Conservation (phyloP, 148 eudicot genomes). For the Vaccinium macrocarpon region DNA sequence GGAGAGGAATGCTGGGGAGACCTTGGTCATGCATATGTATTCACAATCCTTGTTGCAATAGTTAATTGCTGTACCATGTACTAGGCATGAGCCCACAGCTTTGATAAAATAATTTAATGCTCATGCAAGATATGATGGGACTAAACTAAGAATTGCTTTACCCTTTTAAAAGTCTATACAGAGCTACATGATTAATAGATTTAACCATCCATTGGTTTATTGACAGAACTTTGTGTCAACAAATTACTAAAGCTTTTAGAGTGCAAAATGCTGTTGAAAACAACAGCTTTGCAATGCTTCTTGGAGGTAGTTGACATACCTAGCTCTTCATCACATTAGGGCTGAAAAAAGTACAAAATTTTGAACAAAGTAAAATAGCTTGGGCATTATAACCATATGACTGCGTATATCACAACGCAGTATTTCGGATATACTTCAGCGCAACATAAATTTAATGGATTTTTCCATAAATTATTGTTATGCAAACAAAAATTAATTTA, state of each 20-base stretch:
- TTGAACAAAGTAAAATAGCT: not conserved
- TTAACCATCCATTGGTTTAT: not conserved
- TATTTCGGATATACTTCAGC: not conserved
- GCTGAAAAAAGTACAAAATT: not conserved
- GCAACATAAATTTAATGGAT: not conserved
- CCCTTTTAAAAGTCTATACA: not conserved
- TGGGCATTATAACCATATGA: not conserved
- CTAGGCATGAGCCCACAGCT: not conserved
- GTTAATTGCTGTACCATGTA: not conserved
- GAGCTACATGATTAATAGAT: not conserved
- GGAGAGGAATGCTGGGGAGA: not conserved
- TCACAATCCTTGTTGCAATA: not conserved
- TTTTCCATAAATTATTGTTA: no score
- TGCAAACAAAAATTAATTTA: no score
- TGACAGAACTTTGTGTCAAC: not conserved
- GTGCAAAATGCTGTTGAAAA: conserved; percentile 1
- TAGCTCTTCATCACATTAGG: not conserved
- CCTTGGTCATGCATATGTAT: not conserved
- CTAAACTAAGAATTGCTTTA: not conserved
- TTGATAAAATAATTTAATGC: not conserved
- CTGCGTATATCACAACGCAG: not conserved
- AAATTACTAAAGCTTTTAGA: not conserved
- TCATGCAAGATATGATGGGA: not conserved
- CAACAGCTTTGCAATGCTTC: not conserved
- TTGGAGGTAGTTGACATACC: not conserved